Evolutionary conservation across 2,329 filamentous ascomycete genomes (phyloP), one percentile per base, ranked within the genome.

Genomic region (Thielaviopsis euricoi): DNA sequence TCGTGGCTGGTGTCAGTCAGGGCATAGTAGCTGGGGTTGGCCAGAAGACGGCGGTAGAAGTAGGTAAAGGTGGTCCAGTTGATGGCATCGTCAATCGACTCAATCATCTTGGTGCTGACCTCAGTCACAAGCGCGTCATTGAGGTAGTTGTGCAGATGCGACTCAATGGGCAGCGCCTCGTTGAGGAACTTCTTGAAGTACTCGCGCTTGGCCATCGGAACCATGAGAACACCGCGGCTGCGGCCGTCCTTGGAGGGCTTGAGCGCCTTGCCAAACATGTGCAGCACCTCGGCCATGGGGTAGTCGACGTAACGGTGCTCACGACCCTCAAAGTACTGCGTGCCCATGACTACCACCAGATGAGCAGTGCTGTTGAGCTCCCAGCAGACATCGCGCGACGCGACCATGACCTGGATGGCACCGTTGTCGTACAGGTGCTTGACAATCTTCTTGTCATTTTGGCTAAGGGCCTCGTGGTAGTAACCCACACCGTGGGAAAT

Each of bases 141-240:
- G 37, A 98, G 77, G 70, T 89, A 95, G 58, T 87, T 83, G 67
- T 95, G 87, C 33, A 98, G 77, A 68, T 95, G 89, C 63, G 89
- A 95, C 73, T 98, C 93, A 23, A 98, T 89, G 0, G 93, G 93
- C 49, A 98, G 76, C 21, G 93, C 93, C 70, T 98, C 94, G 65
- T 93, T 91, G 63, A 98, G 73, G 75, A 98, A 98, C 72, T 98
- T 98, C 73, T 93, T 94, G 79, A 97, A 98, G 71, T 95, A 98
- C 62, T 96, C 90, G 43, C 93, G 84, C 77, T 95, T 96, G 53
- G 94, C 89, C 19, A 87, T 84, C 2, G 91, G 89, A 12, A 96
- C 82, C 93, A 98, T 97, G 51, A 98, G 77, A n/a, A 98, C 88
- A 64, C 91, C 94, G 61, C 87, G 88, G 52, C 87, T 86, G 59